Evolutionary conservation across 1,284 basidiomycete species (phyloP).

Genomic region (Ceratobasidium sp.): DNA sequence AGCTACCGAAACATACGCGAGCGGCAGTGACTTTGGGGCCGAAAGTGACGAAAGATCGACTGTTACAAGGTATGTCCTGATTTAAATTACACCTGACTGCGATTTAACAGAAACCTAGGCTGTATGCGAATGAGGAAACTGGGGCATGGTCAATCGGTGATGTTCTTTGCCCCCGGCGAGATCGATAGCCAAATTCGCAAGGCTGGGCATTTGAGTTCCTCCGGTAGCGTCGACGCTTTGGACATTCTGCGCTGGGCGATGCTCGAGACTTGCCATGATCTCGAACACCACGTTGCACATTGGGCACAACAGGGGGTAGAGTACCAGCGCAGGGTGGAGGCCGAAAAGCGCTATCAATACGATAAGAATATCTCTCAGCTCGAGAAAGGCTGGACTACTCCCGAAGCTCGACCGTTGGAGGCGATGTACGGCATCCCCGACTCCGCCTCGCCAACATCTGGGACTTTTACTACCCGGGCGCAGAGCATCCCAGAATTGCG

Average conservation of each 20-base stretch:
- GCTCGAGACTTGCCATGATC: slow-evolving; percentile 39
- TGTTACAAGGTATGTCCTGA: slow-evolving; percentile 64
- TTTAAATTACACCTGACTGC: too few relatives aligned
- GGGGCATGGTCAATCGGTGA: slow-evolving; percentile 65
- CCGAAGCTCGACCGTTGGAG: slow-evolving; percentile 60
- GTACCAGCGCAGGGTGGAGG: slow-evolving; percentile 56
- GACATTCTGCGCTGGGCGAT: slow-evolving; percentile 45
- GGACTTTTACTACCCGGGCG: background rate
- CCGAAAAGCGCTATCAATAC: slow-evolving; percentile 41
- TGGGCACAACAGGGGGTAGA: slow-evolving; percentile 63
- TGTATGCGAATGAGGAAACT: slow-evolving; percentile 70
- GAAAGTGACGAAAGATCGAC: slow-evolving; percentile 67
- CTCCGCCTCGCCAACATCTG: background rate
- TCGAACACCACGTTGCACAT: slow-evolving; percentile 25
- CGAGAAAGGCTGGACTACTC: slow-evolving; percentile 57
- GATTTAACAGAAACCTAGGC: slow-evolving; percentile 52
- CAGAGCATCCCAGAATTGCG: slow-evolving; percentile 52
- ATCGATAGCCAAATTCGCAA: slow-evolving; percentile 62
- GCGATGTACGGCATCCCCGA: slow-evolving; percentile 56
- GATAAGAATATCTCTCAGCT: slow-evolving; percentile 48
- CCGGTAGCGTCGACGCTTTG: background rate
- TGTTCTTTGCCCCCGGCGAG: slow-evolving; percentile 67
- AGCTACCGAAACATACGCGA: slow-evolving; percentile 61
- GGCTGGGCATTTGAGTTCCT: background rate
- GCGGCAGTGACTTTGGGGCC: slow-evolving; percentile 70